Conservation (phyloP, 306 rosid species). For the Gynostemma pentaphyllum region DNA sequence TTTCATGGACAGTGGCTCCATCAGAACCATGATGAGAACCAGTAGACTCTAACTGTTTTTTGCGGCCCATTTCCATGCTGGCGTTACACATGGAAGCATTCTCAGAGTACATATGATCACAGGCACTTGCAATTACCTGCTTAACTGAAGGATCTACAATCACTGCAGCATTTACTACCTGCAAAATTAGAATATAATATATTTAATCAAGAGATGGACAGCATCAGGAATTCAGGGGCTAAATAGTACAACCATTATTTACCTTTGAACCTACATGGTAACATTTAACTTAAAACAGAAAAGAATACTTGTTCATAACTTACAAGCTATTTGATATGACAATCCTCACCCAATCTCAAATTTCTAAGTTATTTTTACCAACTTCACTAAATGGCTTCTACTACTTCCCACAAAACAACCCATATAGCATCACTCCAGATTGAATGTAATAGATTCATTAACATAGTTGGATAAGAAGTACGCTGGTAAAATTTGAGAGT, state of each 20-base stretch:
- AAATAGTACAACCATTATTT: not conserved
- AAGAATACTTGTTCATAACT: not conserved
- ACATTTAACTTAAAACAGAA: not conserved
- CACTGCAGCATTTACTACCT: constrained; percentile 84
- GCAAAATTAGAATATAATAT: constrained; percentile 4
- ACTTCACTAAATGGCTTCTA: not conserved
- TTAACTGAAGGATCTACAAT: constrained; percentile 77
- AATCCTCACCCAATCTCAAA: not conserved
- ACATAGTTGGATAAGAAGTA: too few species aligned
- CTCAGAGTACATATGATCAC: constrained; percentile 46
- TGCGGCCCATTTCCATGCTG: constrained; percentile 17
- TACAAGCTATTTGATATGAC: not conserved
- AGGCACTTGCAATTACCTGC: constrained; percentile 52
- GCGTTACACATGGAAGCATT: constrained; percentile 20
- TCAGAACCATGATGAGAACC: constrained; percentile 15
- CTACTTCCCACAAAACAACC: not conserved
- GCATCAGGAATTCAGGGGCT: not conserved
- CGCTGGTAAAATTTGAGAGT: too few species aligned
- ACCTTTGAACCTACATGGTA: not conserved
- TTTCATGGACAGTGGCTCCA: constrained; percentile 19
- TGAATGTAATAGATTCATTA: too few species aligned
- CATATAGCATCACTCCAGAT: not conserved
- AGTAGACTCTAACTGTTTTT: constrained; percentile 16
- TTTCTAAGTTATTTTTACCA: not conserved
- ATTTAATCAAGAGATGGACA: not conserved